Base-by-base conservation (phyloP, 495 filamentous ascomycete genomes). In the Aspergillus indologenus region DNA sequence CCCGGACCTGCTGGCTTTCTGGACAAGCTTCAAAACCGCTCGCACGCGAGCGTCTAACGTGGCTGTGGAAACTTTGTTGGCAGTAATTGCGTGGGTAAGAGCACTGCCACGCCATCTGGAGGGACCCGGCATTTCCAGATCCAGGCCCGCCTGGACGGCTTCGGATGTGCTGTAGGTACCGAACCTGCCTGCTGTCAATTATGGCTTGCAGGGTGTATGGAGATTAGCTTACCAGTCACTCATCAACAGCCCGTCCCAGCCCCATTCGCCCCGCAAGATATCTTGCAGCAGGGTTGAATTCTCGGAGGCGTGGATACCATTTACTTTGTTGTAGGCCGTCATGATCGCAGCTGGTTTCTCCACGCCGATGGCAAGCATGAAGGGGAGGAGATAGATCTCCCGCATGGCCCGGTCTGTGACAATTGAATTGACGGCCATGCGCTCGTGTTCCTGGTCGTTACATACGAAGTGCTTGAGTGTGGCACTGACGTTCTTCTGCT, bases 311-410 rank as follows among this genome's bases (percentile, higher is more conserved):
- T 89, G 88, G 2, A 72, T 72, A 0, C 89, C 89, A 68, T 92
- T 91, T 26, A 92, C 78, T 50, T 86, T 84, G 57, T 90, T 91
- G 61, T 91, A 92, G 31, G 82, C 79, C 23, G 85, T 87, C 89
- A 92, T 91, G 34, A 90, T 74, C 1, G 84, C 82, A 34, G 74
- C 78, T 1, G 87, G 86, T 29, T 80, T 69, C 1, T 75, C 70
- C 20, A 84, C 79, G 3, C 79, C 68, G 42, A 90, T 75, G 6
- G 85, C 87, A 49, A 90, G 72, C 68, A 89, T 84, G 67, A 91
- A 92, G 0, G 89, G 87, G 53, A 87, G 66, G 15, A 87, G 71
- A 63, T 92, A 90, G 18, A 90, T 83, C 72, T 91, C 88, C 17
- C 87, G 75, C 62, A 91, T 63, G 19, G 87, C 81, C 18, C 88